A percentile compares a stretch with the other conserved stretches of the same genome.
Evolutionary conservation across 2,329 filamentous ascomycete species (phyloP).

Genomic region (Byssochlamys sp.): DNA sequence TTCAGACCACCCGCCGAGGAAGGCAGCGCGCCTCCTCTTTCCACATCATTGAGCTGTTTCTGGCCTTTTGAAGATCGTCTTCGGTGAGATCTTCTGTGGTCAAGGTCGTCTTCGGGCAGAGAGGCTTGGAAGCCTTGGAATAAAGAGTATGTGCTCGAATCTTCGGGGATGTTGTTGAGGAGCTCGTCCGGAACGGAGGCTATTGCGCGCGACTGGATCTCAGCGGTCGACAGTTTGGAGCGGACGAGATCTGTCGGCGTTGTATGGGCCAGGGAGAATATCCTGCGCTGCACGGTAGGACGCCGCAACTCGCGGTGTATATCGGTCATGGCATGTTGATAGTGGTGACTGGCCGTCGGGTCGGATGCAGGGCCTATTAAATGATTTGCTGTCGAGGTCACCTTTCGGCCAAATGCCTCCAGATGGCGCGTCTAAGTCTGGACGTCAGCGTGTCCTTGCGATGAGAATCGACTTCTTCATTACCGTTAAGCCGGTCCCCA

Average conservation of each 20-base stretch:
- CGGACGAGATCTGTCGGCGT: slow-evolving; percentile 90
- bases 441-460: slow-evolving; percentile 3
- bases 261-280: slow-evolving; percentile 83
- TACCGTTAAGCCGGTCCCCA: slow-evolving; percentile 42
- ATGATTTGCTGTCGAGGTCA: slow-evolving; percentile 84
- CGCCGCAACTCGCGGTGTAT: slow-evolving; percentile 81
- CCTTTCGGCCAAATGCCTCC: slow-evolving; percentile 87
- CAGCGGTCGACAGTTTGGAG: slow-evolving; percentile 75
- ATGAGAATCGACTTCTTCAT: slow-evolving; percentile 3
- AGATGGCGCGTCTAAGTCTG: slow-evolving; percentile 65
- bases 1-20: slow-evolving; percentile 64
- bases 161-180: slow-evolving; percentile 76
- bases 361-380: slow-evolving; percentile 63
- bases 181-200: slow-evolving; percentile 84
- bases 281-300: slow-evolving; percentile 73
- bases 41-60: slow-evolving; percentile 56
- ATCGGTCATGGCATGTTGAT: slow-evolving; percentile 77
- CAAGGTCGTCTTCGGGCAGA: slow-evolving; percentile 58
- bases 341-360: slow-evolving; percentile 50
- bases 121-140: slow-evolving; percentile 95
- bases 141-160: slow-evolving; percentile 76
- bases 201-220: slow-evolving; percentile 89
- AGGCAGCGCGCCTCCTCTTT: slow-evolving; percentile 48
- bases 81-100: slow-evolving; percentile 58
- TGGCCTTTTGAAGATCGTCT: slow-evolving; percentile 64